Percentiles rank a stretch among this genome's conserved stretches.
phyloP scores from a whole-genome alignment of 106 monocot genomes.

The Platanthera zijinensis region DNA sequence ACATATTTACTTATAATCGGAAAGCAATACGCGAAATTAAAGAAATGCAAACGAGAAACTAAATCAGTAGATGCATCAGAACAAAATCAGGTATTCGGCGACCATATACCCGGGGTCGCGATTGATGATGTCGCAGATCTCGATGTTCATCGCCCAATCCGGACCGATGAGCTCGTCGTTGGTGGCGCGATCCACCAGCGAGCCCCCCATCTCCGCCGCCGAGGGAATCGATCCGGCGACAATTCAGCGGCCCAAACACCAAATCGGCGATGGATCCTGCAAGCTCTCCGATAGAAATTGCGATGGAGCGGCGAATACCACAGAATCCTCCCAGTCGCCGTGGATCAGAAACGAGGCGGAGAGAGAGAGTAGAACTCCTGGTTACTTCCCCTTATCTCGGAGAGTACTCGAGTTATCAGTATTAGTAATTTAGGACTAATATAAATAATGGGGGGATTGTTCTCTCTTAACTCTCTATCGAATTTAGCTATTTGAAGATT shows the following conservation, averaged over 20 bases:
- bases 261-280: not conserved
- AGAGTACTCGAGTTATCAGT: too few species aligned
- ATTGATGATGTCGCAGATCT: slow-evolving; percentile 79
- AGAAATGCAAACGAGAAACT: not conserved
- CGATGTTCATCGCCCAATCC: slow-evolving; percentile 82
- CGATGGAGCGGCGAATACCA: too few species aligned
- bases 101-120: slow-evolving; percentile 56
- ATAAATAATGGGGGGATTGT: too few species aligned
- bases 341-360: too few species aligned
- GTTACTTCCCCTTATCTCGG: too few species aligned
- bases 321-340: too few species aligned
- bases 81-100: not conserved
- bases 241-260: not conserved
- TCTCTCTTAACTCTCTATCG: too few species aligned
- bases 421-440: too few species aligned
- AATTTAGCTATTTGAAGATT: too few species aligned
- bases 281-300: too few species aligned
- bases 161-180: slow-evolving; percentile 70
- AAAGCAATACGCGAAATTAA: not conserved
- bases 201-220: slow-evolving; percentile 29
- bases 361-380: too few species aligned
- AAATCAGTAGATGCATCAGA: not conserved
- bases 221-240: not conserved
- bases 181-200: slow-evolving; percentile 68
- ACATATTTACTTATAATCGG: too few species aligned